phyloP scores from a whole-genome alignment of 2,329 filamentous ascomycete genomes.

The Cladosporium sp. region DNA sequence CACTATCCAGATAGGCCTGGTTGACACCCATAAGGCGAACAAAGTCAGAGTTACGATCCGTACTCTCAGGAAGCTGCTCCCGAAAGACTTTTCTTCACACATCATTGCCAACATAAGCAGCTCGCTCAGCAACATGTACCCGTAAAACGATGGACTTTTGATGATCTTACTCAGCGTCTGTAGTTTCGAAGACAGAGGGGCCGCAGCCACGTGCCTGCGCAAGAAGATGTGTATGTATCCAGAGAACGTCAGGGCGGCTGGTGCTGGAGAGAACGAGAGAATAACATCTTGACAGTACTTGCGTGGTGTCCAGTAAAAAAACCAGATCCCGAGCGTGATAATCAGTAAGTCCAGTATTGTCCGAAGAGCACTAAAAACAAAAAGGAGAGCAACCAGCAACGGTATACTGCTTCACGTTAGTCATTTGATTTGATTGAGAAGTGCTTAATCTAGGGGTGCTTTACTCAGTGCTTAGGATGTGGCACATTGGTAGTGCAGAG shows the following conservation, averaged over 20 bases:
- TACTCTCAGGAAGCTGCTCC: no score
- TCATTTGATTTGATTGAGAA: not conserved
- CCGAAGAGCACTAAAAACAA: not conserved
- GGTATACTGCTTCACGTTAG: not conserved
- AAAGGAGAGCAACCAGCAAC: not conserved
- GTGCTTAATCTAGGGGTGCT: not conserved
- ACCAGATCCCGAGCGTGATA: not conserved
- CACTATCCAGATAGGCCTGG: no score
- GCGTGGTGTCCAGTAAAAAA: not conserved
- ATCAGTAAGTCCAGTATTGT: not conserved
- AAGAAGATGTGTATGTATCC: not conserved
- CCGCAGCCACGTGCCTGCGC: not conserved
- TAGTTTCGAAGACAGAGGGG: not conserved
- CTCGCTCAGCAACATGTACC: not conserved
- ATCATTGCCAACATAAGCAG: not conserved
- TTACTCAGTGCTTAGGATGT: not conserved
- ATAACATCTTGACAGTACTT: not conserved
- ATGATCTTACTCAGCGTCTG: not conserved
- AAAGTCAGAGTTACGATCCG: no score
- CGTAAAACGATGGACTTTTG: not conserved
- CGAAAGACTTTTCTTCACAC: no score
- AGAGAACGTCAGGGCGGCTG: not conserved
- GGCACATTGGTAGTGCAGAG: not conserved
- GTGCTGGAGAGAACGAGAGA: not conserved
- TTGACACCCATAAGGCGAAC: no score